Conservation (phyloP, 169 alveolate genomes). For the Cyclospora cayetanensis region DNA sequence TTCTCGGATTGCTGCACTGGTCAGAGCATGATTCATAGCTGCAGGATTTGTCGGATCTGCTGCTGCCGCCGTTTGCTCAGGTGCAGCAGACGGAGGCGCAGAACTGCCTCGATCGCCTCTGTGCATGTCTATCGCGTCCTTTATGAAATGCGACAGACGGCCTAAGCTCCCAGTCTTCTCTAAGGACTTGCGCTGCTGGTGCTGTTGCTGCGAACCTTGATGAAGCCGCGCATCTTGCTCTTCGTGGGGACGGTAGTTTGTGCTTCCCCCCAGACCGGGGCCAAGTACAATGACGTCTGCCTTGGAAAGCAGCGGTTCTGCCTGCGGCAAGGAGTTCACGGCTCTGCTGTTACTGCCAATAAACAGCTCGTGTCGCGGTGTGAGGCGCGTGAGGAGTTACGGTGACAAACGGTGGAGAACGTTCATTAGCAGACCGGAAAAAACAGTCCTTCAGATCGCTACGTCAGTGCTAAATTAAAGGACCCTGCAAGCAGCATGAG, state of each 20-base stretch:
- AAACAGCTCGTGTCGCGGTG: neutral
- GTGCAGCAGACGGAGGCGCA: neutral
- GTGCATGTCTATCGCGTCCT: neutral
- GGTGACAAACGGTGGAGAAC: too few relatives aligned
- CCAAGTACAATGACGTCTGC: conserved; percentile 84
- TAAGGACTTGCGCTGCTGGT: neutral
- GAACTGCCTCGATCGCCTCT: neutral
- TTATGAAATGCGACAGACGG: neutral
- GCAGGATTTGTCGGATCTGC: conserved; percentile 21
- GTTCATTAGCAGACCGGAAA: neutral
- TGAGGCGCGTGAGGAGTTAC: too few relatives aligned
- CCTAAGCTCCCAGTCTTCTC: neutral
- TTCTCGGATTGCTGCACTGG: neutral
- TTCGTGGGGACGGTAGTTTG: conserved; percentile 53
- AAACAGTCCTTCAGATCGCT: neutral
- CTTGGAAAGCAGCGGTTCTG: conserved; percentile 33
- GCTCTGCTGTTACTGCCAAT: neutral
- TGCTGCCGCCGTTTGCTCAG: conserved; percentile 4
- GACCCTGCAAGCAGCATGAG: neutral
- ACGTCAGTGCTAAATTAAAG: neutral
- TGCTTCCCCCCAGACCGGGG: conserved; percentile 91
- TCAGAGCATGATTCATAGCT: neutral
- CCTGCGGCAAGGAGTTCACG: neutral
- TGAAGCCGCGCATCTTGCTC: neutral
- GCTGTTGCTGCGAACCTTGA: neutral